Evolutionary conservation across 2,329 filamentous ascomycete genomes (phyloP).

Genomic region (Ascosphaera apis): DNA sequence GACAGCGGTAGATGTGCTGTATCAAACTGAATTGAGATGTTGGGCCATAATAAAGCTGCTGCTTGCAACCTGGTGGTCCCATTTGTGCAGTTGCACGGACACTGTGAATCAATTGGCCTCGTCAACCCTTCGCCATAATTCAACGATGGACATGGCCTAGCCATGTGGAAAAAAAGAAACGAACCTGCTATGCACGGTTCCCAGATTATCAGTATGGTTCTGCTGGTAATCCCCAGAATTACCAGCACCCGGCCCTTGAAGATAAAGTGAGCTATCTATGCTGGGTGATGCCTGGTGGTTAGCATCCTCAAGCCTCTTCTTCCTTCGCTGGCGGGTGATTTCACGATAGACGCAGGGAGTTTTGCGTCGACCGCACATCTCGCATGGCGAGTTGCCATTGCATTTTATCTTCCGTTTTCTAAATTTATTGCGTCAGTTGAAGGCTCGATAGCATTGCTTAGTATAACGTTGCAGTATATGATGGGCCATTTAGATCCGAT

Average conservation of each 20-base stretch:
- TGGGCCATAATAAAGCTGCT: constrained; percentile 25
- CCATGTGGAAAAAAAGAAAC: background rate
- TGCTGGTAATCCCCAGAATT: background rate
- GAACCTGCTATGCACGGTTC: background rate
- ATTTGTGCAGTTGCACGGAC: constrained; percentile 24
- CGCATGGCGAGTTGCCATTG: background rate
- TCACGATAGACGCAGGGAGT: background rate
- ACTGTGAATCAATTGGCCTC: constrained; percentile 11
- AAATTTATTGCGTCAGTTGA: background rate
- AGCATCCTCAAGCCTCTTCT: background rate
- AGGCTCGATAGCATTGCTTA: background rate
- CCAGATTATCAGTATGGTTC: background rate
- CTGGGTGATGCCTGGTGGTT: background rate
- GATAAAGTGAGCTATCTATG: background rate
- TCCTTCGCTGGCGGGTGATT: background rate
- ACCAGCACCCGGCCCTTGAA: background rate
- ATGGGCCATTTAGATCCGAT: no score
- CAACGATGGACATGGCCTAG: background rate
- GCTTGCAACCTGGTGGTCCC: constrained; percentile 20
- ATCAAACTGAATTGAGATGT: constrained; percentile 25
- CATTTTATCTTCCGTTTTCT: background rate
- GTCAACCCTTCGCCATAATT: background rate
- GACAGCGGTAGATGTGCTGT: constrained; percentile 16
- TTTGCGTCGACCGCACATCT: background rate
- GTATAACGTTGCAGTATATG: no score